Percentiles rank a stretch among this genome's conserved stretches.
Evolutionary conservation across 371 early-diverging fungal genomes (phyloP).

Genomic region (Mortierella sp.): DNA sequence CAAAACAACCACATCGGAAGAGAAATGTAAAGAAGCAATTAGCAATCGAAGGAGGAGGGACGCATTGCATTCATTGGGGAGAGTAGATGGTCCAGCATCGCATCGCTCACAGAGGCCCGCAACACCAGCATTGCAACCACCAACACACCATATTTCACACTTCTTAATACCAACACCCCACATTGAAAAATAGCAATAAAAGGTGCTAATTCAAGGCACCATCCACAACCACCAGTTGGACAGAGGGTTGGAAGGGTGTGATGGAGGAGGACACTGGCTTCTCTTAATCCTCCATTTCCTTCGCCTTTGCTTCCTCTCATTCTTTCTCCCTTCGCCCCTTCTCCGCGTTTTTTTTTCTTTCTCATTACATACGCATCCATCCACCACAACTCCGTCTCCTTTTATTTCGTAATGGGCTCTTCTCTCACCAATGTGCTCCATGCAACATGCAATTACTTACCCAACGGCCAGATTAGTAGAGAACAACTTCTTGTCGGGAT

Average conservation of each 20-base stretch:
- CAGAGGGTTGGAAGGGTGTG: too few relatives aligned
- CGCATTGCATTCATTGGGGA: neutral
- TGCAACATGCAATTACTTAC: neutral
- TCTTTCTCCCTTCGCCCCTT: neutral
- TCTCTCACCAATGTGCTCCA: neutral
- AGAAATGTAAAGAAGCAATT: neutral
- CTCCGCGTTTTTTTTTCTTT: neutral
- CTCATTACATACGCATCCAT: neutral
- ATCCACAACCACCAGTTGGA: neutral
- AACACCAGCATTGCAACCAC: neutral
- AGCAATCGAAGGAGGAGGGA: neutral
- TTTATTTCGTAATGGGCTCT: neutral
- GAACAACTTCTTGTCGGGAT: slow-evolving; percentile 21
- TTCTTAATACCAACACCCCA: neutral
- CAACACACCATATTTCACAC: neutral
- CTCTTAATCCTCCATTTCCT: neutral
- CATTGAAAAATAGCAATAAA: neutral
- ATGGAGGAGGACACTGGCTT: neutral
- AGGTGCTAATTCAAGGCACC: neutral
- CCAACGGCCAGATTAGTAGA: slow-evolving; percentile 28
- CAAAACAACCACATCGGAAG: neutral
- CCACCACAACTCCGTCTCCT: neutral
- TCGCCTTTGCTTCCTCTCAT: neutral
- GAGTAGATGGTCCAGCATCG: neutral
- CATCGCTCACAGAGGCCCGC: neutral